Evolutionary conservation across 192 early-diverging fungal genomes (phyloP).

Genomic region (Mortierella claussenii): DNA sequence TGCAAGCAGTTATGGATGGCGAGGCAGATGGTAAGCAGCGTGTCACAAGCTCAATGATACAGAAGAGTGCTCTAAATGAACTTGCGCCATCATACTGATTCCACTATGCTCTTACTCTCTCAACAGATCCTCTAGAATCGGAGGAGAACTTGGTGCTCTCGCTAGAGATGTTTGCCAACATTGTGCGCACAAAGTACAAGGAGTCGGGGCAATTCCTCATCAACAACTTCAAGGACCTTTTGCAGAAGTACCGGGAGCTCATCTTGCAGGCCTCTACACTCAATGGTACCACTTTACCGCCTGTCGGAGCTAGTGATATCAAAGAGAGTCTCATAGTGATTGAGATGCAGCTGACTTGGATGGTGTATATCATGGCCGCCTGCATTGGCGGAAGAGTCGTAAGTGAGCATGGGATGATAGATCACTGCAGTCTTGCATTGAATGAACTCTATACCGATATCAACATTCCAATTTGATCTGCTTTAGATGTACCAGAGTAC

Average conservation of each 20-base stretch:
- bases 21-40: conserved; percentile 60
- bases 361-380: conserved; percentile 79
- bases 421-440: not conserved
- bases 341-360: conserved; percentile 75
- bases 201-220: conserved; percentile 53
- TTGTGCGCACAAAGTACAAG: conserved; percentile 77
- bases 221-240: conserved; percentile 13
- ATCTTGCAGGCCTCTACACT: conserved; percentile 23
- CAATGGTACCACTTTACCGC: conserved; percentile 3
- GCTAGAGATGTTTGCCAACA: conserved; percentile 74
- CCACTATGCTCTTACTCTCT: not conserved
- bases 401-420: conserved; percentile 5
- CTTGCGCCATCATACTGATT: too few species aligned
- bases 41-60: too few species aligned
- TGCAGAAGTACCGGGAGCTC: conserved; percentile 22
- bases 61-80: too few species aligned
- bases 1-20: conserved; percentile 60
- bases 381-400: conserved; percentile 74
- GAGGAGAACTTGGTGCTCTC: conserved; percentile 74
- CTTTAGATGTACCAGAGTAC: conserved; percentile 70
- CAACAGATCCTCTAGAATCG: conserved; percentile 68
- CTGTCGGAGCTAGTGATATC: conserved; percentile 23
- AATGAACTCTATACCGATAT: not conserved
- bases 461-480: not conserved
- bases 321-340: conserved; percentile 39